phyloP scores from a whole-genome alignment of 1,139 yeast species.

The Hyphopichia khmerensis region DNA sequence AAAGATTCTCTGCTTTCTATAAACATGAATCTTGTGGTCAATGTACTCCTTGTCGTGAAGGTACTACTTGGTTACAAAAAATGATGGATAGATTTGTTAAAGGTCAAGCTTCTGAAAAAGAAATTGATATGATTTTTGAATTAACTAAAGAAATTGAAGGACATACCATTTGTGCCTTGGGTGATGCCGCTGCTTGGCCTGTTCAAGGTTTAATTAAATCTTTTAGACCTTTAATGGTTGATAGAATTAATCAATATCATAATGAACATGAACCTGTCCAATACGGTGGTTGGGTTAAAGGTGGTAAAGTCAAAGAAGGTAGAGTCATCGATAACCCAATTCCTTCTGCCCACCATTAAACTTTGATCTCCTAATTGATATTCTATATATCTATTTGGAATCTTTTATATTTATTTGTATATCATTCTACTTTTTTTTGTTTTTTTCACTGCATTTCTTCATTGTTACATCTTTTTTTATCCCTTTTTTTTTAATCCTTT shows the following conservation, averaged over 20 bases:
- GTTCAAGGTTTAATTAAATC: constrained; percentile 81
- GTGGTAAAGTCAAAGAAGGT: constrained; percentile 64
- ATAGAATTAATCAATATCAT: constrained; percentile 59
- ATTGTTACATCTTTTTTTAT: not conserved
- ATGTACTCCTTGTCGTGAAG: constrained; percentile 94
- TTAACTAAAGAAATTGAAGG: constrained; percentile 84
- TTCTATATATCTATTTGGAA: not conserved
- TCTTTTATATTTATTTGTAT: not conserved
- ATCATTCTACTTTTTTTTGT: constrained; percentile 1
- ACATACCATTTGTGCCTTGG: constrained; percentile 87
- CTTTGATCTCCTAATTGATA: not conserved
- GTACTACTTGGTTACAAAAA: constrained; percentile 80
- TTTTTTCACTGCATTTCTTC: not conserved
- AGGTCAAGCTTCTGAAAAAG: constrained; percentile 78
- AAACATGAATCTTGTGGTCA: constrained; percentile 93
- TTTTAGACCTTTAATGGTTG: constrained; percentile 79
- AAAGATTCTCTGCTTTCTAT: constrained; percentile 77
- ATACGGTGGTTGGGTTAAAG: constrained; percentile 78
- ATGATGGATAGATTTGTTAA: constrained; percentile 78
- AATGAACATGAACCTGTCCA: constrained; percentile 39
- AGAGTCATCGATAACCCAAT: constrained; percentile 62
- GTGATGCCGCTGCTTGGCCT: constrained; percentile 95
- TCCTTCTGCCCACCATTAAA: constrained; percentile 42
- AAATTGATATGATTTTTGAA: constrained; percentile 80
- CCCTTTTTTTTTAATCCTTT: not conserved